These are phyloP conservation scores for Annulohypoxylon nitens DNA, from an alignment of 495 filamentous ascomycete species.

Conservation along the genomic window DNA sequence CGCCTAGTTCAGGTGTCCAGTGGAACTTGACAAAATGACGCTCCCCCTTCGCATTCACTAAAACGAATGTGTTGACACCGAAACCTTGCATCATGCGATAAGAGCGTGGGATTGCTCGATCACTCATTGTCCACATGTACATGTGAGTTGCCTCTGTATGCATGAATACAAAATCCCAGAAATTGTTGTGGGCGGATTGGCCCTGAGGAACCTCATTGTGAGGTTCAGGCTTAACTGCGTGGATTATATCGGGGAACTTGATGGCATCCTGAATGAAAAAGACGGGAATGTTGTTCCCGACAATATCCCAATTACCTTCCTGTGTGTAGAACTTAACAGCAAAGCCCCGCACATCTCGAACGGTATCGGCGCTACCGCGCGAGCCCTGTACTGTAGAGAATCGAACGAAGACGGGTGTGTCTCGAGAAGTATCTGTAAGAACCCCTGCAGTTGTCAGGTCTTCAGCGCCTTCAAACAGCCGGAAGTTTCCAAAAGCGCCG, in stretches of 20 bases:
- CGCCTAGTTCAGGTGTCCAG: slow-evolving; percentile 81
- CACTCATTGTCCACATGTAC: slow-evolving; percentile 86
- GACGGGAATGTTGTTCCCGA: slow-evolving; percentile 75
- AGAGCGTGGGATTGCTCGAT: slow-evolving; percentile 82
- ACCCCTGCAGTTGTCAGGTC: slow-evolving; percentile 80
- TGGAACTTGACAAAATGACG: slow-evolving; percentile 86
- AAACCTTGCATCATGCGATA: slow-evolving; percentile 94
- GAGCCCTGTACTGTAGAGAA: slow-evolving; percentile 88
- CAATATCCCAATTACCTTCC: slow-evolving; percentile 72
- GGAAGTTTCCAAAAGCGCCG: slow-evolving; percentile 88
- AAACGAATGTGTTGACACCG: slow-evolving; percentile 85
- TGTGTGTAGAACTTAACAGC: slow-evolving; percentile 77
- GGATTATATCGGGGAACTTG: slow-evolving; percentile 81
- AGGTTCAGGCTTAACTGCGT: slow-evolving; percentile 85
- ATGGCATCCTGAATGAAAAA: slow-evolving; percentile 81
- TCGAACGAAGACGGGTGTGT: slow-evolving; percentile 82
- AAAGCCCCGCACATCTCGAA: slow-evolving; percentile 34
- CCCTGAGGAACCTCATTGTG: slow-evolving; percentile 76
- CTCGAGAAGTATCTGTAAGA: slow-evolving; percentile 82
- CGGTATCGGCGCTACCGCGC: slow-evolving; percentile 61
- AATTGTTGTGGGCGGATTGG: slow-evolving; percentile 74
- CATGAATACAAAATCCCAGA: slow-evolving; percentile 72
- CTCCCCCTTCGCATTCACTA: slow-evolving; percentile 78
- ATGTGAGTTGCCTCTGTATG: slow-evolving; percentile 85
- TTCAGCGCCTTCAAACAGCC: slow-evolving; percentile 73